Percentiles rank a stretch among this genome's conserved stretches.
Evolutionary conservation across 306 rosid species (phyloP).

Genomic region (Purshia tridentata): DNA sequence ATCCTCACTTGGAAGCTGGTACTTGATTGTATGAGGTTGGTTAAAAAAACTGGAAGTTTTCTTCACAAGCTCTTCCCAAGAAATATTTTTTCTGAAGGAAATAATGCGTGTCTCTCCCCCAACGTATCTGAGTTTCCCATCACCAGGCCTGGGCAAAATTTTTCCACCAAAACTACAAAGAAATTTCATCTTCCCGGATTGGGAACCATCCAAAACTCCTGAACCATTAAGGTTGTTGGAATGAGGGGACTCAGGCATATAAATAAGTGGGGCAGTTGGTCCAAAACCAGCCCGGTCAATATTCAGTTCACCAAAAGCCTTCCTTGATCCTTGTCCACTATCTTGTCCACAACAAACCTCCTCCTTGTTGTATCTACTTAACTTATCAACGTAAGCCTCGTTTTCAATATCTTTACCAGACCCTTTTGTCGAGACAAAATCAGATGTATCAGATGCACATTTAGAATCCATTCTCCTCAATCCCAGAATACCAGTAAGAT

Average conservation of each 20-base stretch:
- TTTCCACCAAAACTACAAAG: constrained; percentile 80
- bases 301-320: constrained; percentile 41
- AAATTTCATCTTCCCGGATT: constrained; percentile 53
- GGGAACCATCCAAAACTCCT: constrained; percentile 40
- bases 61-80: constrained; percentile 59
- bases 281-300: constrained; percentile 33
- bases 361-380: constrained; percentile 34
- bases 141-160: constrained; percentile 71
- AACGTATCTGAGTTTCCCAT: constrained; percentile 70
- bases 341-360: constrained; percentile 32
- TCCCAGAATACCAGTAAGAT: constrained; percentile 51
- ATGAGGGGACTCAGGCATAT: constrained; percentile 43
- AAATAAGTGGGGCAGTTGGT: constrained; percentile 25
- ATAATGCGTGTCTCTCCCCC: constrained; percentile 74
- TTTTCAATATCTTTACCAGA: constrained; percentile 44
- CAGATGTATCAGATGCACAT: constrained; percentile 48
- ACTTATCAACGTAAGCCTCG: constrained; percentile 33
- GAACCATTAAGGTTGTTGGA: constrained; percentile 41
- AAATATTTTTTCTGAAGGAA: constrained; percentile 46
- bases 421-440: constrained; percentile 36
- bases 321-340: constrained; percentile 33
- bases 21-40: constrained; percentile 68
- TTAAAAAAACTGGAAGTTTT: constrained; percentile 59
- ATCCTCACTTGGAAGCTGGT: constrained; percentile 88
- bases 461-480: constrained; percentile 60